Evolutionary conservation across 2,329 filamentous ascomycete genomes (phyloP).

Genomic region (Epichloe hybrida): DNA sequence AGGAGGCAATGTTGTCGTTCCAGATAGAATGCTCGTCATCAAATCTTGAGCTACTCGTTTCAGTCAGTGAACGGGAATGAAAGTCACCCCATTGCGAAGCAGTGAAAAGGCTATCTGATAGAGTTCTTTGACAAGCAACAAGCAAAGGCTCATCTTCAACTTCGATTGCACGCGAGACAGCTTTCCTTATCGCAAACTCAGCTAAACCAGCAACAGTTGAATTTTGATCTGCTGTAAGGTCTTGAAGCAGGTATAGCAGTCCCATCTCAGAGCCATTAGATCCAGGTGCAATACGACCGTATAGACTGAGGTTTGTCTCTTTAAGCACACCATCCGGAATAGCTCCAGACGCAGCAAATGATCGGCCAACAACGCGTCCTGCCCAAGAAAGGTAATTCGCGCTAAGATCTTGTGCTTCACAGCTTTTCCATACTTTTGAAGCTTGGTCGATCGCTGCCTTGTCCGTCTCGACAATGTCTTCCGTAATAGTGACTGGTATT

Average conservation of each 20-base stretch:
- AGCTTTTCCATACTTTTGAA: slow-evolving; percentile 63
- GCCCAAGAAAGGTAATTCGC: slow-evolving; percentile 71
- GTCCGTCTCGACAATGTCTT: slow-evolving; percentile 60
- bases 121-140: slow-evolving; percentile 35
- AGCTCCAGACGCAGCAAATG: slow-evolving; percentile 64
- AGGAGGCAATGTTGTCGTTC: slow-evolving; percentile 26
- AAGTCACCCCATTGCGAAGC: slow-evolving; percentile 46
- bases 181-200: slow-evolving; percentile 43
- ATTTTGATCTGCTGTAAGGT: slow-evolving; percentile 45
- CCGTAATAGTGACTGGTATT: slow-evolving; percentile 25
- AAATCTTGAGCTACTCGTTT: neutral
- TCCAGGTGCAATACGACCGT: slow-evolving; percentile 31
- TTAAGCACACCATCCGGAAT: slow-evolving; percentile 46
- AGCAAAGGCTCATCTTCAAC: slow-evolving; percentile 34
- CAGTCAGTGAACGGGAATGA: slow-evolving; percentile 41
- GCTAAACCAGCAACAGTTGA: slow-evolving; percentile 43
- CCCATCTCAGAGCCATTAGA: slow-evolving; percentile 47
- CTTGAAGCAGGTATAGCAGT: slow-evolving; percentile 47
- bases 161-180: slow-evolving; percentile 39
- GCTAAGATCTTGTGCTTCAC: slow-evolving; percentile 48
- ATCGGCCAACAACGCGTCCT: slow-evolving; percentile 68
- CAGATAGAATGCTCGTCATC: slow-evolving; percentile 15
- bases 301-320: slow-evolving; percentile 43
- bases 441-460: slow-evolving; percentile 47
- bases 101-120: slow-evolving; percentile 36